These are phyloP conservation scores for Solidago caesia DNA, from an alignment of 129 eudicot species.

Conservation along the genomic window DNA sequence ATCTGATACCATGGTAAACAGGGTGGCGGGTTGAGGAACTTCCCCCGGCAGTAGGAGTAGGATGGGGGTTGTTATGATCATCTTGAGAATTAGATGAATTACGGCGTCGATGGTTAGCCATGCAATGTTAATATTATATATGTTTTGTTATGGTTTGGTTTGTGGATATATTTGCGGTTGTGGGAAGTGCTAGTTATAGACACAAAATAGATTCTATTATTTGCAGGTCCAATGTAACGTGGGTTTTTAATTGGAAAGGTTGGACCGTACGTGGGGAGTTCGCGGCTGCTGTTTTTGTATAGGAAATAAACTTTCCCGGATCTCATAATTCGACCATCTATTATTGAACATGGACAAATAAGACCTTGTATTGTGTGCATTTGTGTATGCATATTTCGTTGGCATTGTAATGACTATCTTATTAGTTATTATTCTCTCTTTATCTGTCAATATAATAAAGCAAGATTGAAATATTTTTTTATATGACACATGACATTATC, in stretches of 20 bases:
- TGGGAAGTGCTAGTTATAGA: background rate
- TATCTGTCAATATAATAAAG: background rate
- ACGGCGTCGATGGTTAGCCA: slow-evolving; percentile 33
- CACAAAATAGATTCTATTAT: background rate
- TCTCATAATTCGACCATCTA: background rate
- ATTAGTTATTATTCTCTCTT: too few species aligned
- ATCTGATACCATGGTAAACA: slow-evolving; percentile 47
- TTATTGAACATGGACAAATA: background rate
- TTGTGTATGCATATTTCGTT: background rate
- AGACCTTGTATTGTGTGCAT: background rate
- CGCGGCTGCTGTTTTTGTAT: background rate
- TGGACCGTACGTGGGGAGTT: background rate
- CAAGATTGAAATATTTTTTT: too few species aligned
- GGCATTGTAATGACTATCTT: background rate
- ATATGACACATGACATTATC: too few species aligned
- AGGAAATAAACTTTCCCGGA: background rate
- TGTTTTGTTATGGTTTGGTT: too few species aligned
- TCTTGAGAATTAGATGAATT: slow-evolving; percentile 12
- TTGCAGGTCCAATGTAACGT: background rate
- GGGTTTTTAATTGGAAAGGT: background rate
- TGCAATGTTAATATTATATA: background rate
- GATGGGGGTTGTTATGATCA: background rate
- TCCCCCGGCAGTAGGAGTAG: background rate
- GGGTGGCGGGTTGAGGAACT: slow-evolving; percentile 43
- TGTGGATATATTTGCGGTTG: too few species aligned